phyloP scores from a whole-genome alignment of 345 rosid genomes.

The Ricinus communis region DNA sequence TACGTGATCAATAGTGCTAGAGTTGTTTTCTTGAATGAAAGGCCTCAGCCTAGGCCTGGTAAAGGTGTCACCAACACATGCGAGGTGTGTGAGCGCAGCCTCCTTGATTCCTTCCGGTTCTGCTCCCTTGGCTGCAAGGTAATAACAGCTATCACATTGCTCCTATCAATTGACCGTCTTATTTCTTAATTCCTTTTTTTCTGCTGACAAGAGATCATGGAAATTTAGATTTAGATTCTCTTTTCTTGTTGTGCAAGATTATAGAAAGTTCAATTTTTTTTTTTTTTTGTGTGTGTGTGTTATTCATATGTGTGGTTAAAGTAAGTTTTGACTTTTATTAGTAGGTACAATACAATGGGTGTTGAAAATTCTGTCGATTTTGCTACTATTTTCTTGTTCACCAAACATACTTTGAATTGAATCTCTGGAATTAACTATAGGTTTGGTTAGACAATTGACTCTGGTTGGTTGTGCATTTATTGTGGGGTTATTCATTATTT shows the following conservation, averaged over 20 bases:
- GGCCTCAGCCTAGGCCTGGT: conserved; percentile 68
- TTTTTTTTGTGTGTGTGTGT: too few relatives aligned
- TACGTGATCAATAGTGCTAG: conserved; percentile 68
- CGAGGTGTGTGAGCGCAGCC: conserved; percentile 61
- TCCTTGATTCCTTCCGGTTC: conserved; percentile 61
- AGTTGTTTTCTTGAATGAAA: conserved; percentile 61
- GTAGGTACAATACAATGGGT: background rate
- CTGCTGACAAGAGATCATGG: background rate
- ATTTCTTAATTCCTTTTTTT: background rate
- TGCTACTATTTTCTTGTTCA: background rate
- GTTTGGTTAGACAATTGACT: background rate
- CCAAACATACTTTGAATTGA: background rate
- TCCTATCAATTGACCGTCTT: background rate
- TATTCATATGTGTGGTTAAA: background rate
- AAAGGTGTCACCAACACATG: conserved; percentile 70
- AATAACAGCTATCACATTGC: background rate
- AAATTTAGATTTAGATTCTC: background rate
- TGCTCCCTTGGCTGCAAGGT: conserved; percentile 79
- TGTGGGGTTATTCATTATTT: background rate
- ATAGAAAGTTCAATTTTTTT: conserved; percentile 1
- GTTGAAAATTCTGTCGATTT: background rate
- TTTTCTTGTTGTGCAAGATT: conserved; percentile 14
- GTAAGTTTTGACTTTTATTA: conserved; percentile 1
- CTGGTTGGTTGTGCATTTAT: background rate
- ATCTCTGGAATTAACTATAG: background rate